Conservation (phyloP, 129 eudicot genomes). For the Pseudognaphalium luteoalbum region DNA sequence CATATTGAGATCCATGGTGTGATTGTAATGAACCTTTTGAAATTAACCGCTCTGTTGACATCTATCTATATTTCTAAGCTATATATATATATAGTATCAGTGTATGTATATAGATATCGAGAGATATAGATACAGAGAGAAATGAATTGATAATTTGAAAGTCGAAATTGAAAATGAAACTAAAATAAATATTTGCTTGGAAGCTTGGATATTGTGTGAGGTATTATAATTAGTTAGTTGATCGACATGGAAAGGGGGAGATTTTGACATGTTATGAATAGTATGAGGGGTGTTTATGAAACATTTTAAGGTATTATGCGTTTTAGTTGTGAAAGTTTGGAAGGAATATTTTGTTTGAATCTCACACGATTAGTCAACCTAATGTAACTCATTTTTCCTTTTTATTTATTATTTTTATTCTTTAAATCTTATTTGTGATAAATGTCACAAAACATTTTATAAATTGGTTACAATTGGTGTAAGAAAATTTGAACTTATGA, state of each 20-base stretch:
- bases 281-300: constrained; percentile 18
- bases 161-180: constrained; percentile 19
- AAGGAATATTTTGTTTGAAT: constrained; percentile 39
- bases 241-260: constrained; percentile 18
- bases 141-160: background rate
- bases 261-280: background rate
- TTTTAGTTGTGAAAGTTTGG: constrained; percentile 4
- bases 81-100: background rate
- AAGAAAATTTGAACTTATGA: too few species aligned
- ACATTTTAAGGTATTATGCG: constrained; percentile 5
- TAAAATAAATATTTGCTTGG: constrained; percentile 23
- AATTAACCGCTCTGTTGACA: constrained; percentile 65
- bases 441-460: too few species aligned
- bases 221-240: constrained; percentile 13
- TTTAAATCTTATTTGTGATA: too few species aligned
- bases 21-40: constrained; percentile 35
- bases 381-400: background rate
- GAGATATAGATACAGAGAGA: background rate
- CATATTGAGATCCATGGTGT: constrained; percentile 37
- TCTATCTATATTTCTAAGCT: background rate
- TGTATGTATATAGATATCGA: background rate
- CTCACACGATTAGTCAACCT: background rate
- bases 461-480: too few species aligned
- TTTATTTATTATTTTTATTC: too few species aligned
- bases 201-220: constrained; percentile 27